phyloP scores from a whole-genome alignment of 495 filamentous ascomycete genomes.

The Arthonia radiata region DNA sequence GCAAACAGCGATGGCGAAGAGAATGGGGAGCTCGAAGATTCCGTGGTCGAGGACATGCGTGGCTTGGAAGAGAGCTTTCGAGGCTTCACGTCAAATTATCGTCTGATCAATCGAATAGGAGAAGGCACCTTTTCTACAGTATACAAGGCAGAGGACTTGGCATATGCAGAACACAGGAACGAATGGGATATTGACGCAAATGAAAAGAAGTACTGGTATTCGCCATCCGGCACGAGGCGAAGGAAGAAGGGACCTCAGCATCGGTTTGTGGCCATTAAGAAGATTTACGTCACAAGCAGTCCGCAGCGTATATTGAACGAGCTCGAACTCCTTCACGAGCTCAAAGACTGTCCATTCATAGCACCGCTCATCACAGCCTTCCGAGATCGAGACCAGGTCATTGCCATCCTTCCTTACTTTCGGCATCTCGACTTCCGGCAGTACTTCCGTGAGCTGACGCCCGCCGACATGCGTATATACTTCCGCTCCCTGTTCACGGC shows the following conservation, averaged over 20 bases:
- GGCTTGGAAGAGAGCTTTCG: conserved; percentile 59
- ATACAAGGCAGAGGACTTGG: conserved; percentile 93
- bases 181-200: conserved; percentile 57
- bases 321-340: conserved; percentile 80
- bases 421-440: conserved; percentile 86
- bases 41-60: conserved; percentile 62
- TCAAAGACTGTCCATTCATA: conserved; percentile 56
- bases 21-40: conserved; percentile 31
- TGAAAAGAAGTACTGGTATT: conserved; percentile 33
- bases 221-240: conserved; percentile 30
- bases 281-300: conserved; percentile 94
- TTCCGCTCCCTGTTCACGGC: conserved; percentile 74
- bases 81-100: conserved; percentile 58
- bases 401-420: conserved; percentile 87
- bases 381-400: conserved; percentile 76
- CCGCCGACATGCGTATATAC: conserved; percentile 67
- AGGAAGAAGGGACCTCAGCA: conserved; percentile 12
- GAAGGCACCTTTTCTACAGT: conserved; percentile 98
- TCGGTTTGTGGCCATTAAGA: conserved; percentile 80
- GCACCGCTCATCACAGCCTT: conserved; percentile 94
- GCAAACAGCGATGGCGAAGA: conserved; percentile 31
- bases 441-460: conserved; percentile 72
- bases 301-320: conserved; percentile 88
- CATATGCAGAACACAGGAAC: conserved; percentile 62
- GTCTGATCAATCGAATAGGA: conserved; percentile 87